A percentile compares a stretch with the other conserved stretches of the same genome.
Evolutionary conservation across 768 basidiomycete genomes (phyloP).

Genomic region (Kwoniella bestiolae): DNA sequence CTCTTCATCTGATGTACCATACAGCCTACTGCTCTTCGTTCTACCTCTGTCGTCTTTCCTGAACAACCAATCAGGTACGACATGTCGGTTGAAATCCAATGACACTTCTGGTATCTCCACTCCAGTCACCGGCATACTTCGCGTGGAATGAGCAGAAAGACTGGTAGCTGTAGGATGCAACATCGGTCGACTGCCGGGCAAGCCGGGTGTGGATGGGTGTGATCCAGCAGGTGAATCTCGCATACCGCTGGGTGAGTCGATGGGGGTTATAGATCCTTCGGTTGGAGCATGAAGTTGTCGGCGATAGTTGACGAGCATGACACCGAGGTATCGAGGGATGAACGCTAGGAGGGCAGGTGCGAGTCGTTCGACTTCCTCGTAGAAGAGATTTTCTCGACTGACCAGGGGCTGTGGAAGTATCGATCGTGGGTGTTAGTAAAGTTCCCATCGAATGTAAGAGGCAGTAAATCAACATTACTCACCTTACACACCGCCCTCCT

Average conservation of each 20-base stretch:
- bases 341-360: slow-evolving; percentile 89
- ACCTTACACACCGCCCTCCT: slow-evolving; percentile 99
- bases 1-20: slow-evolving; percentile 28
- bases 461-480: slow-evolving; percentile 49
- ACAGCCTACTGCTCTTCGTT: slow-evolving; percentile 16
- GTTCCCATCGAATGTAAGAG: neutral
- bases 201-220: slow-evolving; percentile 39
- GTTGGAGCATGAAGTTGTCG: slow-evolving; percentile 62
- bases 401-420: slow-evolving; percentile 78
- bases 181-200: slow-evolving; percentile 10
- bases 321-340: slow-evolving; percentile 97
- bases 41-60: slow-evolving; percentile 44
- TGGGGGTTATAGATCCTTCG: slow-evolving; percentile 31
- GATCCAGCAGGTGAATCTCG: slow-evolving; percentile 29
- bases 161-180: slow-evolving; percentile 23
- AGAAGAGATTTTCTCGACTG: slow-evolving; percentile 95
- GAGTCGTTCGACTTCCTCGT: slow-evolving; percentile 92
- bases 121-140: slow-evolving; percentile 60
- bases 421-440: neutral
- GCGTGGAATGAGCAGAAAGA: slow-evolving; percentile 14
- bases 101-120: slow-evolving; percentile 93
- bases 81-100: slow-evolving; percentile 90
- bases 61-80: slow-evolving; percentile 91
- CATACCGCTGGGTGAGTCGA: slow-evolving; percentile 11
- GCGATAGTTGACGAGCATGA: slow-evolving; percentile 97